These are phyloP conservation scores for Tetradesmus obliquus DNA, from an alignment of 139 green algal genomes.

Conservation along the genomic window DNA sequence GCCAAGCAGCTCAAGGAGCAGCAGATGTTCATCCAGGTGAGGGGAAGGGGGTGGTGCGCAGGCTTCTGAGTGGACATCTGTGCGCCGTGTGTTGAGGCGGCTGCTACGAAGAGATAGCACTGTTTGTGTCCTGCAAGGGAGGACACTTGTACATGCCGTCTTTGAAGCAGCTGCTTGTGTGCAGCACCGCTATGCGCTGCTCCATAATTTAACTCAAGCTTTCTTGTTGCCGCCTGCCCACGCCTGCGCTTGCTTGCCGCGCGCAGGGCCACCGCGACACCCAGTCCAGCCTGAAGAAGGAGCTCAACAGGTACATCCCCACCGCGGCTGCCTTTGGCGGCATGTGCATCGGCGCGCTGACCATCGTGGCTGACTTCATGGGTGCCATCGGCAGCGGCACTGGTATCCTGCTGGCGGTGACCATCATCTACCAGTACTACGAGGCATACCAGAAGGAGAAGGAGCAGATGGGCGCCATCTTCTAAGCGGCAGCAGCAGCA, in stretches of 20 bases:
- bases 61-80: not conserved
- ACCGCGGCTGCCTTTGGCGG: conserved; percentile 94
- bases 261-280: conserved; percentile 86
- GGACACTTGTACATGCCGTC: no score
- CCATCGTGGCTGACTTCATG: conserved; percentile 99
- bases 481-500: conserved; percentile 50
- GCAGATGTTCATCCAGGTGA: conserved; percentile 92
- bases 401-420: conserved; percentile 98
- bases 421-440: conserved; percentile 99
- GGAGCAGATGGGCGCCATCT: conserved; percentile 62
- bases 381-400: conserved; percentile 94
- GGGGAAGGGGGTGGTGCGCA: not conserved
- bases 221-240: not conserved
- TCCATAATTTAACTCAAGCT: no score
- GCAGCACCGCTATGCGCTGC: no score
- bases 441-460: conserved; percentile 92
- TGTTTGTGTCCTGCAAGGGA: no score
- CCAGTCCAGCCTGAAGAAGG: conserved; percentile 90
- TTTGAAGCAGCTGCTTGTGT: not conserved
- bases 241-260: not conserved
- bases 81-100: not conserved
- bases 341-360: conserved; percentile 99
- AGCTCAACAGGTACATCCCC: conserved; percentile 94
- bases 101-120: no score
- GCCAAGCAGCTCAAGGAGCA: conserved; percentile 98